Percentiles rank a stretch among this genome's conserved stretches.
Evolutionary conservation across 768 basidiomycete genomes (phyloP).

Genomic region (Brasilioporus rufonigricans): DNA sequence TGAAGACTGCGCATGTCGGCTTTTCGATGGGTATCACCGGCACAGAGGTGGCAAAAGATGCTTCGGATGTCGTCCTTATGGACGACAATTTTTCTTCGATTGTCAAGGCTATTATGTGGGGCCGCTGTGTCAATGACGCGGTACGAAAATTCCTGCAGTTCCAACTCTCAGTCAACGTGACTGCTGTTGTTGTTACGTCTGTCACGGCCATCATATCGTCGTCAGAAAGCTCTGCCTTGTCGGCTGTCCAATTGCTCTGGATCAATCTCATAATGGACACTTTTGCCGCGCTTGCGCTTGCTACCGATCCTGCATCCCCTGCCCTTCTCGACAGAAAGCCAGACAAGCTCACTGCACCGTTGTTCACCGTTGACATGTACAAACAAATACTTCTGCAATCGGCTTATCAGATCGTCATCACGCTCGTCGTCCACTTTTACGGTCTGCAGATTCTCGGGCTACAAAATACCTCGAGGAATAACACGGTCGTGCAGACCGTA

Average conservation of each 20-base stretch:
- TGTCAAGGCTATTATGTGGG: slow-evolving; percentile 98
- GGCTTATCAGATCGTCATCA: slow-evolving; percentile 77
- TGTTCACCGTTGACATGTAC: slow-evolving; percentile 94
- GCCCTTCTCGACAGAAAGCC: slow-evolving; percentile 84
- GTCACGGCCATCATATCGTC: slow-evolving; percentile 81
- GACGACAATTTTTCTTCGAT: slow-evolving; percentile 96
- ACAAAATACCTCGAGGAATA: slow-evolving; percentile 31
- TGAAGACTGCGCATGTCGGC: slow-evolving; percentile 94
- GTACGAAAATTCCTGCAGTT: slow-evolving; percentile 98
- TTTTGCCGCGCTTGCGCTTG: slow-evolving; percentile 95
- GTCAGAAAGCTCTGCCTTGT: slow-evolving; percentile 79
- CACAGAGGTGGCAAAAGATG: slow-evolving; percentile 98
- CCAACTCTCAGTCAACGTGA: slow-evolving; percentile 91
- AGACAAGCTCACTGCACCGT: slow-evolving; percentile 81
- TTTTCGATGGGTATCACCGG: slow-evolving; percentile 97
- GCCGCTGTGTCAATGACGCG: slow-evolving; percentile 96
- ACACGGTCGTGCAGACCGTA: slow-evolving; percentile 68
- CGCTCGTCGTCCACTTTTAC: slow-evolving; percentile 86
- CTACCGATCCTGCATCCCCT: slow-evolving; percentile 91
- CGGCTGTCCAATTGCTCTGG: slow-evolving; percentile 96
- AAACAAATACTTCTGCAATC: slow-evolving; percentile 95
- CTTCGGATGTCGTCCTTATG: slow-evolving; percentile 98
- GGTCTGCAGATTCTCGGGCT: slow-evolving; percentile 71
- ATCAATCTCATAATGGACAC: slow-evolving; percentile 99
- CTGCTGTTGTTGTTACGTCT: slow-evolving; percentile 92